Conservation (phyloP, 305 asterid genomes). For the Ruellia speciosa region DNA sequence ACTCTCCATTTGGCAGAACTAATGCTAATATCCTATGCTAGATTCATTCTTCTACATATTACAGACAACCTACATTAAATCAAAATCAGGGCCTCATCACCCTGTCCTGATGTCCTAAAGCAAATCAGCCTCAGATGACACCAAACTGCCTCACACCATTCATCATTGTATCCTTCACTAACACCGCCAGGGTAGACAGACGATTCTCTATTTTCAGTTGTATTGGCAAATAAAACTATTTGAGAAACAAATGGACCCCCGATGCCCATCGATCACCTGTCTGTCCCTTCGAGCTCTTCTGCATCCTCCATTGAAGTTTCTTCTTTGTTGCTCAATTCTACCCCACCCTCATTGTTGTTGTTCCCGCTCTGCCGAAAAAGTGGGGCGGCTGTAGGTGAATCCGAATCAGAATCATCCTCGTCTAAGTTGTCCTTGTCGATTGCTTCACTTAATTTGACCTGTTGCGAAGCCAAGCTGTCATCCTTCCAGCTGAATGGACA, state of each 20-base stretch:
- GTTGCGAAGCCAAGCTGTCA: conserved; percentile 19
- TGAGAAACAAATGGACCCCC: not conserved
- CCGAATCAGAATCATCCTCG: conserved; percentile 52
- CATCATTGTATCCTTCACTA: too few relatives aligned
- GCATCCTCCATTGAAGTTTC: conserved; percentile 82
- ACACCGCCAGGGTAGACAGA: too few relatives aligned
- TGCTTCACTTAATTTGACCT: conserved; percentile 25
- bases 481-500: conserved; percentile 73
- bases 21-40: too few relatives aligned
- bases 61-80: too few relatives aligned
- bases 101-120: too few relatives aligned
- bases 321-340: conserved; percentile 58
- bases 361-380: conserved; percentile 45
- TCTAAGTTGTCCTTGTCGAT: conserved; percentile 49
- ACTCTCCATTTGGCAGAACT: too few relatives aligned
- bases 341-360: conserved; percentile 43
- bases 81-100: too few relatives aligned
- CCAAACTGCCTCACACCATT: too few relatives aligned
- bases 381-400: conserved; percentile 40
- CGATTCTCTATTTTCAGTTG: too few relatives aligned
- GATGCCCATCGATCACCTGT: conserved; percentile 34
- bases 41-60: too few relatives aligned
- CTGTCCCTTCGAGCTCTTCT: conserved; percentile 91
- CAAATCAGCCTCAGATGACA: too few relatives aligned
- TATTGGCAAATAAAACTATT: not conserved